phyloP scores from a whole-genome alignment of 2,329 filamentous ascomycete species.

The Elsinoe necatrix region DNA sequence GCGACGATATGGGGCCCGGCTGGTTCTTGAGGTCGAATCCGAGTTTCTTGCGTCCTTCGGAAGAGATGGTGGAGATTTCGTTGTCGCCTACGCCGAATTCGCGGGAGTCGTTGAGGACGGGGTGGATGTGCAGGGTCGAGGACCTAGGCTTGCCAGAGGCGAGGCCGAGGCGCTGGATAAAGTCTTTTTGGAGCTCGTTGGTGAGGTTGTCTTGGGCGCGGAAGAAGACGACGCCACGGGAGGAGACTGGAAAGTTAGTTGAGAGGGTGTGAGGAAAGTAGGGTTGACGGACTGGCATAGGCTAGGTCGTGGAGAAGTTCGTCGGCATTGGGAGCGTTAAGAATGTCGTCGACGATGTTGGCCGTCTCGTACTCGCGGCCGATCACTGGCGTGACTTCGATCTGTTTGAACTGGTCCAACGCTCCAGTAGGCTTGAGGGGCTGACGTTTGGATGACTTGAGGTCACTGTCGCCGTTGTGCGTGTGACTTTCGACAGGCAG shows the following conservation, averaged over 20 bases:
- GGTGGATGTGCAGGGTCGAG: slow-evolving; percentile 54
- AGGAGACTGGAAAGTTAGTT: slow-evolving; percentile 18
- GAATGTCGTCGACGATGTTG: slow-evolving; percentile 21
- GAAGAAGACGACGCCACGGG: slow-evolving; percentile 25
- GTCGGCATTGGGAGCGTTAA: slow-evolving; percentile 20
- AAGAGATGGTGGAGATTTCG: slow-evolving; percentile 35
- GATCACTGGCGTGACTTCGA: slow-evolving; percentile 22
- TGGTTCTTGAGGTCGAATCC: slow-evolving; percentile 35
- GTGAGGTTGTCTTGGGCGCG: slow-evolving; percentile 32
- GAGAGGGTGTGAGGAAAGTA: neutral
- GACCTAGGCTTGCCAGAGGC: slow-evolving; percentile 45
- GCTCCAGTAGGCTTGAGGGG: slow-evolving; percentile 16
- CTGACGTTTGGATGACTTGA: slow-evolving; percentile 4
- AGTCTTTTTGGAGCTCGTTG: slow-evolving; percentile 45
- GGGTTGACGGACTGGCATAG: slow-evolving; percentile 17
- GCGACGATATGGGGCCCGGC: slow-evolving; percentile 20
- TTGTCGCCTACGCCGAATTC: slow-evolving; percentile 33
- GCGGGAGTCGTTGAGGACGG: slow-evolving; percentile 41
- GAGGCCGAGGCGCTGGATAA: slow-evolving; percentile 45
- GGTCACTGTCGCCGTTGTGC: neutral
- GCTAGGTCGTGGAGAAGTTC: slow-evolving; percentile 21
- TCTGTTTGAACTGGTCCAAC: slow-evolving; percentile 19
- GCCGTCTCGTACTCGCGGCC: slow-evolving; percentile 20
- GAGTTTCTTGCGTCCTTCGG: slow-evolving; percentile 30
- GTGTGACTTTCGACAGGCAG: slow-evolving; percentile 9